Conservation (phyloP, 768 basidiomycete species). For the Boletus eberwhitei region DNA sequence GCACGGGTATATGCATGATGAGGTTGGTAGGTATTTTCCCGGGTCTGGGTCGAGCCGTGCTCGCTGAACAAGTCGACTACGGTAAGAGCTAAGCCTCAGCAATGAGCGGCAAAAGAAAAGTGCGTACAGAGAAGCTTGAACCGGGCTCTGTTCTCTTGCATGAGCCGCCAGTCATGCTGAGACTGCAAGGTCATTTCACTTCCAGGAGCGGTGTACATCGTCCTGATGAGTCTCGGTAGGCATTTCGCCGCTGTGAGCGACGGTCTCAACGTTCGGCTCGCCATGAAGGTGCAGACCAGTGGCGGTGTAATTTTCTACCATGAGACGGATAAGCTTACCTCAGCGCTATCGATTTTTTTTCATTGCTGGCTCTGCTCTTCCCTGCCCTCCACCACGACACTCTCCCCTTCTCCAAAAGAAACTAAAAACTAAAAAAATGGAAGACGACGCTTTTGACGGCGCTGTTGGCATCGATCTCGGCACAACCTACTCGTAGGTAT, state of each 20-base stretch:
- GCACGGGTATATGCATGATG: constrained; percentile 69
- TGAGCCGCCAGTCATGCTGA: constrained; percentile 60
- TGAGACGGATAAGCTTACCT: constrained; percentile 45
- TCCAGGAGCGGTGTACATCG: constrained; percentile 31
- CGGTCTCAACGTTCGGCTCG: constrained; percentile 22
- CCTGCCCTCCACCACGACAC: constrained; percentile 33
- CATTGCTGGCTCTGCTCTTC: constrained; percentile 10
- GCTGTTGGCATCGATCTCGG: constrained; percentile 97
- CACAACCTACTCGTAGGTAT: constrained; percentile 89
- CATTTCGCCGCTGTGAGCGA: constrained; percentile 24
- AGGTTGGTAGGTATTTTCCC: constrained; percentile 68
- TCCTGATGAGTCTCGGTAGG: constrained; percentile 20
- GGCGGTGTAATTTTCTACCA: constrained; percentile 33
- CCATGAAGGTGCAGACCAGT: constrained; percentile 24
- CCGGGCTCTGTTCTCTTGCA: constrained; percentile 58
- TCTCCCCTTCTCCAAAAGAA: constrained; percentile 26
- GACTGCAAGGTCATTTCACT: constrained; percentile 38
- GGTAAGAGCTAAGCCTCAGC: constrained; percentile 10
- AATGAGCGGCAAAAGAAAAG: constrained; percentile 16
- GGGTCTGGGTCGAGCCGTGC: constrained; percentile 76
- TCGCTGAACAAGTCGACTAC: constrained; percentile 60
- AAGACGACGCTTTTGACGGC: constrained; percentile 86
- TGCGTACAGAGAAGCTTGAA: constrained; percentile 51
- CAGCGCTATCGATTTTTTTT: constrained; percentile 44
- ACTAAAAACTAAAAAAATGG: constrained; percentile 59